phyloP scores from a whole-genome alignment of 352 stramenopile genomes.

The Pythium coloratum region DNA sequence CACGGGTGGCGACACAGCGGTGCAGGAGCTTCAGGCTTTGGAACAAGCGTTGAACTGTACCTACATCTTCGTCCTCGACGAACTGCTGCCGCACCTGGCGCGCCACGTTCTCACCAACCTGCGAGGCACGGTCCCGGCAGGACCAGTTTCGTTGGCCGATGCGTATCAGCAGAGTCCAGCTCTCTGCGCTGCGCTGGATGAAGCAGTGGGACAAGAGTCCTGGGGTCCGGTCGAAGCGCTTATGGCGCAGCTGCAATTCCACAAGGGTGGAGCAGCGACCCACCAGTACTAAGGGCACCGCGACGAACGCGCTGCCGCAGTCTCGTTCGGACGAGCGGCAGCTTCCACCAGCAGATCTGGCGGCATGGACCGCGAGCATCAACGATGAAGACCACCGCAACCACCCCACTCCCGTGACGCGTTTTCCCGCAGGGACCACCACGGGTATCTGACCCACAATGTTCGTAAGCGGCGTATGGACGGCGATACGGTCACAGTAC shows the following conservation, averaged over 20 bases:
- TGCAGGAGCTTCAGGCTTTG: no score
- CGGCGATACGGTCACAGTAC: not conserved
- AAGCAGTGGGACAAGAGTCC: not conserved
- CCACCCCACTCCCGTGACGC: not conserved
- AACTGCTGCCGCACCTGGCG: not conserved
- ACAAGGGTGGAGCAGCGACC: not conserved
- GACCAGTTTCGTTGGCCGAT: not conserved
- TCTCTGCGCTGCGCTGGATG: not conserved
- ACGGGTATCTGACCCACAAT: slow-evolving; percentile 8
- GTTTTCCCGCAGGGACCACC: not conserved
- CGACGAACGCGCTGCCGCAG: no score
- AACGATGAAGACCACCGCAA: not conserved
- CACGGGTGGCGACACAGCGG: no score
- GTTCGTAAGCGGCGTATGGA: not conserved
- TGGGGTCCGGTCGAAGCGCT: not conserved
- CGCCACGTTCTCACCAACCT: not conserved
- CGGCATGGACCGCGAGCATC: not conserved
- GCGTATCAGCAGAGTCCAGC: not conserved
- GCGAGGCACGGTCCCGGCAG: not conserved
- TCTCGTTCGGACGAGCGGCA: not conserved
- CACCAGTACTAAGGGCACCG: not conserved
- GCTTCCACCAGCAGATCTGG: not conserved
- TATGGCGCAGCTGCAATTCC: not conserved
- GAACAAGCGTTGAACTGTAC: not conserved
- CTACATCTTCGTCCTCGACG: not conserved